Base-by-base conservation (phyloP, 345 rosid genomes). In the Sisymbrium altissimum region DNA sequence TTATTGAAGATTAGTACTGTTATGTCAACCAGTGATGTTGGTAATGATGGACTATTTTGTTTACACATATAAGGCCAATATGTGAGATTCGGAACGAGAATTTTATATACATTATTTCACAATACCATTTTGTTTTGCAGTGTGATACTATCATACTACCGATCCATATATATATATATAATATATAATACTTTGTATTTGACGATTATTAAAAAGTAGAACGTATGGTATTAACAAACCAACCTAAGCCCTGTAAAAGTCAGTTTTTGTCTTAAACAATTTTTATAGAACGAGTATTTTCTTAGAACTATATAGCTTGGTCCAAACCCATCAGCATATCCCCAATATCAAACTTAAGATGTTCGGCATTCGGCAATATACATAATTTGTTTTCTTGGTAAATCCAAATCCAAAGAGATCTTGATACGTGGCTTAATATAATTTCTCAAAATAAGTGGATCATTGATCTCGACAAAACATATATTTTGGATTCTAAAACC, bases 1-100 rank as follows among this genome's bases (percentile, higher is more conserved):
- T 72, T 63, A 46, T 30, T 63, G 55, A 72, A 72, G 70, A 52
- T 63, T 64, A 35, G 15, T 73, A 53, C 44, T 63, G 18, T 67
- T 59, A 30, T 41, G 49, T 63, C 76, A 64, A 72, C 56, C 66
- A 55, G 57, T 63, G 53, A 23, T 57, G 45, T 57, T 41, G 54
- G 6, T 7, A 5, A 32, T 3, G 39, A 21, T 67, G 49, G 49
- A 43, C 17, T 32, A 6, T 32, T 32, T 32, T 32, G 35, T 32
- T 30, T 30, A 29, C 9, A 46, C 25, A 18, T 17, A 46, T 8
- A 38, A 19, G 15, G 9, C 32, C 17, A 38, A 39, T 21, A 9
- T n/a, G 18, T 1, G 4, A 33, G 29, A 17, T 49, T 49, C 29
- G 12, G 21, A 49, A 49, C 29, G 10, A 33, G 17, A 33, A 23